Percentiles rank a stretch among this genome's conserved stretches.
Evolutionary conservation across 176 grass and related monocot genomes (phyloP).

Genomic region (Themeda triandra): DNA sequence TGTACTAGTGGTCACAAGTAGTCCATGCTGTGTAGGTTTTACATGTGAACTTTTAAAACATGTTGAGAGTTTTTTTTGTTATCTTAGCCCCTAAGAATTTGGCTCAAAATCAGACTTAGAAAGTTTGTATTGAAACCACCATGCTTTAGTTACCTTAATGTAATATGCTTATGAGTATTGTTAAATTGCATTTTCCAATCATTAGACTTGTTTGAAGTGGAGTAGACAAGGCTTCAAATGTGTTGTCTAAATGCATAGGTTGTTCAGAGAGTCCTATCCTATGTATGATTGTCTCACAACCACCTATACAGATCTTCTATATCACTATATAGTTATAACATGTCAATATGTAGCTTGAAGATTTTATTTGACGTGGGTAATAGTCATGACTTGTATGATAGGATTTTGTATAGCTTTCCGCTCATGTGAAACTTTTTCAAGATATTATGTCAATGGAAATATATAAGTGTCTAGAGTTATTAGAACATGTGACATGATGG

Average conservation of each 20-base stretch:
- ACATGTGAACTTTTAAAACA: neutral
- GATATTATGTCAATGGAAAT: too few relatives aligned
- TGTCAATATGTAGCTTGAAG: neutral
- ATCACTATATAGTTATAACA: neutral
- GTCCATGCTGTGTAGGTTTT: neutral
- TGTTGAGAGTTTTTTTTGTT: neutral
- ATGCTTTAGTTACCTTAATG: neutral
- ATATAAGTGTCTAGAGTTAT: neutral
- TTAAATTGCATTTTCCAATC: neutral
- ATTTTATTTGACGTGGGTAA: neutral
- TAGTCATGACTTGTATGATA: neutral
- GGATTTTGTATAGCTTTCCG: neutral
- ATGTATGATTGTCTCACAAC: neutral
- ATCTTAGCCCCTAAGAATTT: neutral
- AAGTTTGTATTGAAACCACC: neutral
- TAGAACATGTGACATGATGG: neutral
- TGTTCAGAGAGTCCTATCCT: neutral
- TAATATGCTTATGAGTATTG: neutral
- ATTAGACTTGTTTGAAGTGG: neutral
- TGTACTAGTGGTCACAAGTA: neutral
- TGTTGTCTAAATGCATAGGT: neutral
- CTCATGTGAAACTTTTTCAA: neutral
- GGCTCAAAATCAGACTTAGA: neutral
- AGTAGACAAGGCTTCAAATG: neutral
- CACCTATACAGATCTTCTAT: neutral